phyloP scores from a whole-genome alignment of 495 filamentous ascomycete species.

The Lophium mytilinum region DNA sequence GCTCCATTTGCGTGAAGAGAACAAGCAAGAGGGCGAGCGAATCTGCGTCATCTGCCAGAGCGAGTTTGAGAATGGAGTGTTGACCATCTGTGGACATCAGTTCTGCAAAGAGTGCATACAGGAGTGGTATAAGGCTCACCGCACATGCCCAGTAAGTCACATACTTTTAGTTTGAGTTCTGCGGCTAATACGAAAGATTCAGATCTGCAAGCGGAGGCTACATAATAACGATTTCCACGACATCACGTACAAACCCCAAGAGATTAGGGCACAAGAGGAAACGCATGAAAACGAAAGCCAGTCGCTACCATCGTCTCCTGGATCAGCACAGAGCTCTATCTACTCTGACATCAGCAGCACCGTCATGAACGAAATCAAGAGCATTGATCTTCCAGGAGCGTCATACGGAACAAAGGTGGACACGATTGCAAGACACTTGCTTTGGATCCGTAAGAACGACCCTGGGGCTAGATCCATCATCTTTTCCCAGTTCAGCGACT shows the following conservation, averaged over 20 bases:
- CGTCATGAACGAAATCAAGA: constrained; percentile 71
- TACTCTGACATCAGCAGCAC: constrained; percentile 67
- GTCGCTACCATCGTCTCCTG: constrained; percentile 3
- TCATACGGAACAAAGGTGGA: constrained; percentile 88
- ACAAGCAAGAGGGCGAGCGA: constrained; percentile 43
- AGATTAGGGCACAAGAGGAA: constrained; percentile 64
- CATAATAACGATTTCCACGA: constrained; percentile 59
- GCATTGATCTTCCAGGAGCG: constrained; percentile 58
- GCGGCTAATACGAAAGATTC: constrained; percentile 32
- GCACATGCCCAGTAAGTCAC: constrained; percentile 27
- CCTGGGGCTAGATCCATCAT: constrained; percentile 83
- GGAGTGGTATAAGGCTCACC: constrained; percentile 50
- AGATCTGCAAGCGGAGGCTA: constrained; percentile 63
- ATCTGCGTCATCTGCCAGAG: constrained; percentile 76
- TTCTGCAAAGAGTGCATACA: constrained; percentile 82
- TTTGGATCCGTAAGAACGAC: constrained; percentile 78
- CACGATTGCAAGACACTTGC: constrained; percentile 62
- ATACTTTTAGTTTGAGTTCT: not conserved
- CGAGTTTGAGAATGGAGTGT: constrained; percentile 64
- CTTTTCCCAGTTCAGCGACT: constrained; percentile 81
- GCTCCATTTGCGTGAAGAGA: constrained; percentile 50
- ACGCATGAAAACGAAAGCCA: constrained; percentile 11
- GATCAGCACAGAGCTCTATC: constrained; percentile 43
- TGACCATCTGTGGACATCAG: constrained; percentile 85
- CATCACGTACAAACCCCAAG: constrained; percentile 71